These are phyloP conservation scores for Pseudogymnoascus destructans DNA, from an alignment of 2,329 filamentous ascomycete species.

Conservation along the genomic window DNA sequence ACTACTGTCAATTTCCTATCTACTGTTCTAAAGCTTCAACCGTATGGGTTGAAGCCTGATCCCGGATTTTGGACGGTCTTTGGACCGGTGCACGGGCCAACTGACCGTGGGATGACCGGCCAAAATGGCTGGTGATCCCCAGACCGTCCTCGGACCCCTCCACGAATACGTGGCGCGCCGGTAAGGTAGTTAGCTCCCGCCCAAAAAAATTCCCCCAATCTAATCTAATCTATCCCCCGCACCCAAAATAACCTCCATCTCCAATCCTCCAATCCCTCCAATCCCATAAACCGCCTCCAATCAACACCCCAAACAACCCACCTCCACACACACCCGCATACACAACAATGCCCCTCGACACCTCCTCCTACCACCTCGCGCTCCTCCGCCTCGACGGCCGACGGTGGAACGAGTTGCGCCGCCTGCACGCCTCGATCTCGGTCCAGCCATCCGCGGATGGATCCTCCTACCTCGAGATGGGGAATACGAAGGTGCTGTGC, in stretches of 20 bases:
- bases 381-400: constrained; percentile 72
- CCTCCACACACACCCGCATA: not conserved
- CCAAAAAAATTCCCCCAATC: constrained; percentile 5
- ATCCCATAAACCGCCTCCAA: not conserved
- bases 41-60: too few relatives aligned
- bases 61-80: too few relatives aligned
- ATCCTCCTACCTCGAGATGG: constrained; percentile 88
- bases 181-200: too few relatives aligned
- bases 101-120: too few relatives aligned
- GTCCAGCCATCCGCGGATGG: constrained; percentile 89
- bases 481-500: constrained; percentile 94
- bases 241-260: constrained; percentile 7
- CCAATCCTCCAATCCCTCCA: not conserved
- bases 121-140: too few relatives aligned
- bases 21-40: too few relatives aligned
- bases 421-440: constrained; percentile 76
- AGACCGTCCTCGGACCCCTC: too few relatives aligned
- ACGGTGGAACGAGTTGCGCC: constrained; percentile 92
- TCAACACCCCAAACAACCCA: not conserved
- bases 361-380: constrained; percentile 77
- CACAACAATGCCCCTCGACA: constrained; percentile 75
- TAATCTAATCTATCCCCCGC: constrained; percentile 1
- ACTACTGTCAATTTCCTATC: too few relatives aligned
- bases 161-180: too few relatives aligned
- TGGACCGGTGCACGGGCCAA: too few relatives aligned